Evolutionary conservation across 106 monocot genomes (phyloP).

Genomic region (Platanthera guangdongensis): DNA sequence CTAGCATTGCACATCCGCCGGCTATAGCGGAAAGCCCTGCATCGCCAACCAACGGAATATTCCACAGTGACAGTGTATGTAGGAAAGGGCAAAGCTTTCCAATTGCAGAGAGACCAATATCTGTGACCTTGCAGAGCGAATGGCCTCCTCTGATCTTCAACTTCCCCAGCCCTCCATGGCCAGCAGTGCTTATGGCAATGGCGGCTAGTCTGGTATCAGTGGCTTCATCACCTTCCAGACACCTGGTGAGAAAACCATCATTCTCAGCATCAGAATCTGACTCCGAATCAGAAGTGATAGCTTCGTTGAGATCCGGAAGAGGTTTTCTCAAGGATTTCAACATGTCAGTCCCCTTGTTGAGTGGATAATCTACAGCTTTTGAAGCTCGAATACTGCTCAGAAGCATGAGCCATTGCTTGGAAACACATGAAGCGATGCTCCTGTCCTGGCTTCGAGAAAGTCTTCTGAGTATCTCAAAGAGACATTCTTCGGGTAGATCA

Average conservation of each 20-base stretch:
- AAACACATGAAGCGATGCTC: conserved; percentile 60
- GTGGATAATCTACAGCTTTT: neutral
- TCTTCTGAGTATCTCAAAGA: conserved; percentile 77
- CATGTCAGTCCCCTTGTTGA: neutral
- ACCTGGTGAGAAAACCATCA: conserved; percentile 23
- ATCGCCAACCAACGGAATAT: conserved; percentile 53
- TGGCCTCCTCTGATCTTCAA: conserved; percentile 49
- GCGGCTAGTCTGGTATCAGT: conserved; percentile 60
- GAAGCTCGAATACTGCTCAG: conserved; percentile 40
- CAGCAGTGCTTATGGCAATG: conserved; percentile 31
- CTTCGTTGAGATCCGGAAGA: conserved; percentile 40
- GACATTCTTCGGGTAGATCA: conserved; percentile 75
- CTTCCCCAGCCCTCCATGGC: conserved; percentile 44
- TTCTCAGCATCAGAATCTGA: conserved; percentile 11
- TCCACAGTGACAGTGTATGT: conserved; percentile 40
- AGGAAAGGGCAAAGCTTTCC: conserved; percentile 61
- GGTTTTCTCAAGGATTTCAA: conserved; percentile 1
- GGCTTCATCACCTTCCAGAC: conserved; percentile 47
- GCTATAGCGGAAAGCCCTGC: conserved; percentile 55
- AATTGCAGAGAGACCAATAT: conserved; percentile 47
- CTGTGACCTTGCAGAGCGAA: conserved; percentile 39
- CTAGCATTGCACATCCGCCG: conserved; percentile 53
- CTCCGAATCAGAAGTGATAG: conserved; percentile 6
- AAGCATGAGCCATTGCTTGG: conserved; percentile 73
- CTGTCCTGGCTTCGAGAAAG: conserved; percentile 36